Conservation (phyloP, 148 eudicot genomes). For the Nepenthes mirabilis region DNA sequence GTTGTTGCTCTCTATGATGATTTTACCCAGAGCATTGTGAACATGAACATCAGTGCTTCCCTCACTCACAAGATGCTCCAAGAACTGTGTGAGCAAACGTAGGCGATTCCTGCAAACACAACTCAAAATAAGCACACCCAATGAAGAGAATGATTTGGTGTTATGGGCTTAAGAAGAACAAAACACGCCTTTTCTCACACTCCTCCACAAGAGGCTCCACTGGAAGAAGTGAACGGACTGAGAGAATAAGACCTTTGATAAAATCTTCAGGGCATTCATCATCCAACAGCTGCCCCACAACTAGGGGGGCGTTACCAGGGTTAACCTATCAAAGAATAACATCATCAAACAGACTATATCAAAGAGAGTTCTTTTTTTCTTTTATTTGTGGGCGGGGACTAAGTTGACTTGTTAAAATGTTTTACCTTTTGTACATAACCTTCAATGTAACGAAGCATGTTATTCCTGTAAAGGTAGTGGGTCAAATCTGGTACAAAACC, state of each 20-base stretch:
- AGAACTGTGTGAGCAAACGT: slow-evolving; percentile 85
- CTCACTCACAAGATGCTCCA: slow-evolving; percentile 96
- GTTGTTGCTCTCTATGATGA: slow-evolving; percentile 92
- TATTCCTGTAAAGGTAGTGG: slow-evolving; percentile 76
- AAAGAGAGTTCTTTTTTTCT: no score
- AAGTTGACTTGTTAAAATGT: not conserved
- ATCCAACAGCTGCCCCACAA: slow-evolving; percentile 90
- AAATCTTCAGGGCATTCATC: slow-evolving; percentile 99
- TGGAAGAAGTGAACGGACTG: slow-evolving; percentile 94
- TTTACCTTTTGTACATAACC: slow-evolving; percentile 95
- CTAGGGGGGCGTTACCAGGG: slow-evolving; percentile 92
- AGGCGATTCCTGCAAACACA: slow-evolving; percentile 70
- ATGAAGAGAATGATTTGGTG: not conserved
- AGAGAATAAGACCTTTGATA: slow-evolving; percentile 86
- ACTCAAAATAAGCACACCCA: slow-evolving; percentile 5
- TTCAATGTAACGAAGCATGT: slow-evolving; percentile 98
- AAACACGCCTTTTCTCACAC: slow-evolving; percentile 79
- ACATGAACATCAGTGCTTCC: slow-evolving; percentile 98
- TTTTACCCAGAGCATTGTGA: slow-evolving; percentile 95
- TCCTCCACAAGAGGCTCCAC: slow-evolving; percentile 93
- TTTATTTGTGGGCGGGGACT: no score
- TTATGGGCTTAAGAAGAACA: not conserved
- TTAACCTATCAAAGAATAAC: slow-evolving; percentile 45
- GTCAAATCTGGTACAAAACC: slow-evolving; percentile 96
- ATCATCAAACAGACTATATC: no score